These are phyloP conservation scores for Trichosporon ovoides DNA, from an alignment of 1,284 basidiomycete genomes.

Conservation along the genomic window DNA sequence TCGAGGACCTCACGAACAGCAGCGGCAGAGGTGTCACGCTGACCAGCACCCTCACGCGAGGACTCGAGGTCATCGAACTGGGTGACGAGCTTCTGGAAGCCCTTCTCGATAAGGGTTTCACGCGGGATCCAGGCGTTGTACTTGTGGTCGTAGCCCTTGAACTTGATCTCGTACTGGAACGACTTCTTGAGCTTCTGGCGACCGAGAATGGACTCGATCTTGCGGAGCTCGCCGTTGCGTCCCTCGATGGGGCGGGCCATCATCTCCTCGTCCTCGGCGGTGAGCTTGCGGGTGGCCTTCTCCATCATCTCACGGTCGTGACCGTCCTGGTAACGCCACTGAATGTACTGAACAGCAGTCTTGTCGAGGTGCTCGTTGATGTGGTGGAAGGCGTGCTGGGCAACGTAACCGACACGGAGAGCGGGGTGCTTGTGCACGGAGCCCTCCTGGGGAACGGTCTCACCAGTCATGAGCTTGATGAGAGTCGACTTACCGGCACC, in stretches of 20 bases:
- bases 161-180: conserved; percentile 95
- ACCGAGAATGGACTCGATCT: conserved; percentile 80
- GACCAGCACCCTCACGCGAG: conserved; percentile 84
- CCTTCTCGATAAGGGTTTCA: conserved; percentile 80
- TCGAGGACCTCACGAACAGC: conserved; percentile 83
- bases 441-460: conserved; percentile 88
- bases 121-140: conserved; percentile 90
- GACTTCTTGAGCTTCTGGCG: conserved; percentile 97
- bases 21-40: conserved; percentile 72
- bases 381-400: conserved; percentile 96
- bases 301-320: conserved; percentile 93
- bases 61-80: conserved; percentile 97
- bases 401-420: conserved; percentile 93
- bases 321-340: conserved; percentile 99
- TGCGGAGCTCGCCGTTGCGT: conserved; percentile 83
- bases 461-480: conserved; percentile 94
- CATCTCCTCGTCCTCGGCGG: conserved; percentile 76
- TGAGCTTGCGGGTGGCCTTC: conserved; percentile 83
- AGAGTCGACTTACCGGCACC: conserved; percentile 98
- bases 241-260: conserved; percentile 87
- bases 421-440: conserved; percentile 94
- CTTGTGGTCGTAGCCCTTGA: conserved; percentile 86
- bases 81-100: conserved; percentile 84
- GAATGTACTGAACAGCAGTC: conserved; percentile 91
- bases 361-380: conserved; percentile 91